Evolutionary conservation across 2,329 filamentous ascomycete genomes (phyloP).

Genomic region (Cladobotryum mycophilum): DNA sequence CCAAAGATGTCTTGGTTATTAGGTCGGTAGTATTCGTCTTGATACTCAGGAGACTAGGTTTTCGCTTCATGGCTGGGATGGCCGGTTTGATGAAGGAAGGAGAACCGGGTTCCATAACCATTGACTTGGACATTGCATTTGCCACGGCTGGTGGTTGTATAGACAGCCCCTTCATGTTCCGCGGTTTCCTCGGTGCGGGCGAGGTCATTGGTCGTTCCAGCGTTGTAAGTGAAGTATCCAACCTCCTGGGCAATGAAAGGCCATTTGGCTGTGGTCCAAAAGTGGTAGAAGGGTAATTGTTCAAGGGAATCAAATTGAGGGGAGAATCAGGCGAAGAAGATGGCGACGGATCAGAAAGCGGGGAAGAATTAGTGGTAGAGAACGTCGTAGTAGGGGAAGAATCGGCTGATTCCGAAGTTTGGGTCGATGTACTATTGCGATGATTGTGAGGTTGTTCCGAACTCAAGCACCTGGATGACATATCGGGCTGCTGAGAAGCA

Average conservation of each 20-base stretch:
- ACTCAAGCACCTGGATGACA: conserved; percentile 35
- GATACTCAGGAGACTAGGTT: conserved; percentile 71
- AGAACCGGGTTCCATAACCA: conserved; percentile 61
- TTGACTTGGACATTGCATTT: conserved; percentile 40
- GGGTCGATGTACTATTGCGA: conserved; percentile 71
- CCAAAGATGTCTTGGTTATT: conserved; percentile 40
- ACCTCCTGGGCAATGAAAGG: conserved; percentile 33
- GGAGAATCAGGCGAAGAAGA: conserved; percentile 91
- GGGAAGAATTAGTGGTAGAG: conserved; percentile 86
- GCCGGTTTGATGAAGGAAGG: conserved; percentile 76
- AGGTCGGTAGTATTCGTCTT: conserved; percentile 62
- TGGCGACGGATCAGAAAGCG: conserved; percentile 82
- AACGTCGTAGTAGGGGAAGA: conserved; percentile 93
- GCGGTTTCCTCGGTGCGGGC: conserved; percentile 63
- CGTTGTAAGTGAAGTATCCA: conserved; percentile 29
- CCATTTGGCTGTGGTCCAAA: conserved; percentile 44
- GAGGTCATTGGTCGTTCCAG: conserved; percentile 58
- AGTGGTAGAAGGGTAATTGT: conserved; percentile 58
- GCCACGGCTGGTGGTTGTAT: conserved; percentile 58
- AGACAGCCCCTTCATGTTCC: conserved; percentile 78
- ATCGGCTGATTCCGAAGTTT: conserved; percentile 76
- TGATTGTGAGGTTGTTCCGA: conserved; percentile 58
- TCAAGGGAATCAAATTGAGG: conserved; percentile 63
- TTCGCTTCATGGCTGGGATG: conserved; percentile 64
- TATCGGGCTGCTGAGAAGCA: conserved; percentile 29